Percentiles rank a stretch among this genome's conserved stretches.
These are phyloP conservation scores for Trichophyton benhamiae DNA, from an alignment of 2,329 filamentous ascomycete species.

Conservation along the genomic window DNA sequence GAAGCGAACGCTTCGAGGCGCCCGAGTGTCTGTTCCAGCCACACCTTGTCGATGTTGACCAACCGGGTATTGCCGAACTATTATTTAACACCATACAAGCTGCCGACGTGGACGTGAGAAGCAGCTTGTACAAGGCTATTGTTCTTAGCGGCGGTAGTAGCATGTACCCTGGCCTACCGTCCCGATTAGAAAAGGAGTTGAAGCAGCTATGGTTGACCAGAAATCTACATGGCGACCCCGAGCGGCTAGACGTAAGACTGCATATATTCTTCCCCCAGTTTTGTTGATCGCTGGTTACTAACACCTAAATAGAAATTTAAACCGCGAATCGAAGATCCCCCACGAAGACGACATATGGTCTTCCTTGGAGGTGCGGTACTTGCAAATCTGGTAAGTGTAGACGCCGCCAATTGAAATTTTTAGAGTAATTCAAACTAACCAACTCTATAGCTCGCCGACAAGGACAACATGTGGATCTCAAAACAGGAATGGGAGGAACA, in stretches of 20 bases:
- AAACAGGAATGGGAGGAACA: slow-evolving; percentile 97
- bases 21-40: slow-evolving; percentile 98
- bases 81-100: slow-evolving; percentile 97
- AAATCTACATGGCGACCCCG: slow-evolving; percentile 80
- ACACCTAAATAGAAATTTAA: slow-evolving; percentile 71
- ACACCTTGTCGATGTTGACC: slow-evolving; percentile 92
- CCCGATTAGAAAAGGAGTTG: slow-evolving; percentile 90
- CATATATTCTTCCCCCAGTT: neutral
- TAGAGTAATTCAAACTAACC: slow-evolving; percentile 12
- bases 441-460: slow-evolving; percentile 67
- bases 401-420: neutral
- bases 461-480: slow-evolving; percentile 97
- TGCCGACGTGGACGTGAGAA: slow-evolving; percentile 87
- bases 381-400: slow-evolving; percentile 63
- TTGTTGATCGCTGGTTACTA: neutral
- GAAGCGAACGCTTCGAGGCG: slow-evolving; percentile 93
- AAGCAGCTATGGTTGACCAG: slow-evolving; percentile 97
- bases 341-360: slow-evolving; percentile 95
- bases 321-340: slow-evolving; percentile 96
- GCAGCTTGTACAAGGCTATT: slow-evolving; percentile 91
- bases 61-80: slow-evolving; percentile 91
- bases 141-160: slow-evolving; percentile 92
- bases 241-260: slow-evolving; percentile 57
- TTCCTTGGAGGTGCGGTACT: slow-evolving; percentile 93
- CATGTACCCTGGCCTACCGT: slow-evolving; percentile 97